Evolutionary conservation across 768 basidiomycete species (phyloP), one percentile per base, ranked within the genome.

Genomic region (Lentinula raphanica): DNA sequence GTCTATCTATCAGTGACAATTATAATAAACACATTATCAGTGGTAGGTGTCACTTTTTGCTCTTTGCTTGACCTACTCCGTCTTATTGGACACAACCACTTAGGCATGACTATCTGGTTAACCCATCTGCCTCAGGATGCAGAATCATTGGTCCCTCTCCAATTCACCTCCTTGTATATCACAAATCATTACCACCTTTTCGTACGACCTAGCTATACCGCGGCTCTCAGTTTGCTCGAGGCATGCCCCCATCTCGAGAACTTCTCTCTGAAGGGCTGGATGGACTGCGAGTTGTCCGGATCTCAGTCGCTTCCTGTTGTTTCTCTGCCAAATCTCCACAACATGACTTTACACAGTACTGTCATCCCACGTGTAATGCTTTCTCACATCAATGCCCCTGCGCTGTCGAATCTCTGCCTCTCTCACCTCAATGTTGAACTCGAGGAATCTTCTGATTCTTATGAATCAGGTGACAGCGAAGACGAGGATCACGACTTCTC

Each of bases 401-500:
- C 71, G 1, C 80, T 91, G 28, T 69, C 69, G 38, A 79, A 82
- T 48, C 82, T 92, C 40, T 79, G 78, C 65, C 84, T 92, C 59
- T 74, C 81, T 6, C 81, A 85, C 60, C 72, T 90, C 19, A 91
- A 91, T 64, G 80, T 85, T 65, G 85, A 87, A 53, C 81, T 78
- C 59, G 64, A 66, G 15, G 71, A 83, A 27, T 66, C 71, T 15
- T 42, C 58, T 5, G 53, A 67, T 27, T 66, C 67, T 39, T 58
- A 67, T 38, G 88, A 89, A 56, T 71, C 76, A 5, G 88, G 88
- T 31, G 90, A 90, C 60, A 86, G 82, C 62, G 88, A 88, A 7
- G 89, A 91, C 62, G 89, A 89, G 63, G 84, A 83, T 15, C 63
- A 69, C 15, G 90, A 92, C 71, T 89, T 78, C 62, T 91, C 90